These are phyloP conservation scores for Corymbia citriodora DNA, from an alignment of 441 rosid genomes.

Conservation along the genomic window DNA sequence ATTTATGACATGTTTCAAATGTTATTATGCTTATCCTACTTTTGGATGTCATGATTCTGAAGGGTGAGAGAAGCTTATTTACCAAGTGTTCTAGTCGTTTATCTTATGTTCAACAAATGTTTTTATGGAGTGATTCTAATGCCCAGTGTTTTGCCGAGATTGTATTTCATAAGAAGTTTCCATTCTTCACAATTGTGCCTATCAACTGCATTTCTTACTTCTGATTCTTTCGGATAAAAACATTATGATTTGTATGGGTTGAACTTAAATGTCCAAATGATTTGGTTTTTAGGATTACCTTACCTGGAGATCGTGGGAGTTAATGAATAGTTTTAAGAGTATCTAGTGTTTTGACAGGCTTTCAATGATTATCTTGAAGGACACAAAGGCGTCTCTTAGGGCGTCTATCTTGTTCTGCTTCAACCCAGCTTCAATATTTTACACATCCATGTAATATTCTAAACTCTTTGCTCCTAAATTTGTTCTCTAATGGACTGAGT, in stretches of 20 bases:
- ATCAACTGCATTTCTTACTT: neutral
- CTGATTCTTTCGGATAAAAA: neutral
- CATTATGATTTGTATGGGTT: neutral
- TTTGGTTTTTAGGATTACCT: neutral
- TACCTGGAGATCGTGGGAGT: neutral
- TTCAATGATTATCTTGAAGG: conserved; percentile 63
- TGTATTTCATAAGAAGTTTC: neutral
- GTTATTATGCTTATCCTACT: neutral
- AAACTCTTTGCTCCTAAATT: neutral
- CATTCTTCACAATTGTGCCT: neutral
- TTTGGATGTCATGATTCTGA: neutral
- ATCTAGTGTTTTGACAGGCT: conserved; percentile 40
- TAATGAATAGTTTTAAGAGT: neutral
- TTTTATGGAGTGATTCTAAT: neutral
- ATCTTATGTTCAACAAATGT: neutral
- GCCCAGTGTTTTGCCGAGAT: neutral
- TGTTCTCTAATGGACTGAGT: neutral
- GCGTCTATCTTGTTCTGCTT: conserved; percentile 81
- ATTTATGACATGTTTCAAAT: neutral
- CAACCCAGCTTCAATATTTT: conserved; percentile 90
- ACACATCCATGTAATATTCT: conserved; percentile 70
- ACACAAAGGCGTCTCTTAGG: conserved; percentile 49
- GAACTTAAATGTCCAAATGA: neutral
- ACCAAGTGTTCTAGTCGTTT: neutral
- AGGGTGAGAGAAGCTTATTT: neutral